A percentile compares a stretch with the other conserved stretches of the same genome.
phyloP scores from a whole-genome alignment of 1,139 yeast genomes.

The Debaryomyces subglobosus region DNA sequence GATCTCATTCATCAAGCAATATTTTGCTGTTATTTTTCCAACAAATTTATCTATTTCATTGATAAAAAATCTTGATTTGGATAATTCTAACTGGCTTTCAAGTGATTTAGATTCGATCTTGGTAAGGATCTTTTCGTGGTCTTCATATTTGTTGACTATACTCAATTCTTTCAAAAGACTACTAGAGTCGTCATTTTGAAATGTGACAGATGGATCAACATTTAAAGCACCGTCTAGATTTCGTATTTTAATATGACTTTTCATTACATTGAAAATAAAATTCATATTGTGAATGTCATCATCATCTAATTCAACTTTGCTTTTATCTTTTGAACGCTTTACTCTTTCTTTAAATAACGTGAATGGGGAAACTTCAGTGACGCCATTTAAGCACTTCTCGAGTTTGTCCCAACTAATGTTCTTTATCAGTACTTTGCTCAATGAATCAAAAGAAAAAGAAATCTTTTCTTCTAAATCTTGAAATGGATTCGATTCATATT shows the following conservation, averaged over 20 bases:
- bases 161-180: slow-evolving; percentile 12
- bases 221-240: slow-evolving; percentile 35
- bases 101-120: slow-evolving; percentile 6
- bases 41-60: slow-evolving; percentile 31
- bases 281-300: slow-evolving; percentile 39
- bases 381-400: slow-evolving; percentile 34
- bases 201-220: slow-evolving; percentile 10
- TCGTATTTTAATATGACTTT: slow-evolving; percentile 35
- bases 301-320: slow-evolving; percentile 14
- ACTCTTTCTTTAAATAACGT: slow-evolving; percentile 26
- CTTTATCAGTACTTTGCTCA: slow-evolving; percentile 28
- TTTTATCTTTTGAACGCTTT: background rate
- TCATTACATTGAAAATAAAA: slow-evolving; percentile 34
- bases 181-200: slow-evolving; percentile 11
- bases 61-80: slow-evolving; percentile 26
- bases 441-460: slow-evolving; percentile 32
- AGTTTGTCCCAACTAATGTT: slow-evolving; percentile 22
- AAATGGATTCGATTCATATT: slow-evolving; percentile 40
- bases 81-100: slow-evolving; percentile 2
- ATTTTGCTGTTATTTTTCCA: slow-evolving; percentile 29
- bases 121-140: slow-evolving; percentile 14
- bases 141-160: slow-evolving; percentile 9
- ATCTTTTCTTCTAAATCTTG: slow-evolving; percentile 26
- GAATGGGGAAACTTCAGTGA: slow-evolving; percentile 32
- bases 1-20: slow-evolving; percentile 26